Evolutionary conservation across 306 rosid species (phyloP).

Genomic region (Albizia julibrissin): DNA sequence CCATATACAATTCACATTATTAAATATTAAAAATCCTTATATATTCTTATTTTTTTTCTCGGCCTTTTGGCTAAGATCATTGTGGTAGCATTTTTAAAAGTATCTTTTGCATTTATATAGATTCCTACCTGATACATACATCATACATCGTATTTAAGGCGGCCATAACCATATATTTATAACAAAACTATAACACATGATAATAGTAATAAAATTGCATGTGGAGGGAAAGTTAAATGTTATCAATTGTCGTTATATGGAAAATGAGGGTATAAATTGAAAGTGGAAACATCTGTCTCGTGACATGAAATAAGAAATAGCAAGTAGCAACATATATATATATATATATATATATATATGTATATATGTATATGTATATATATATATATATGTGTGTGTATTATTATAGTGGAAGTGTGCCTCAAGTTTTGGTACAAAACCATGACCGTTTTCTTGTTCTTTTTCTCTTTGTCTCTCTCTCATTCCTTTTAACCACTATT

Average conservation of each 20-base stretch:
- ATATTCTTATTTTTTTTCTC: too few species aligned
- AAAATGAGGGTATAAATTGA: background rate
- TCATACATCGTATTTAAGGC: too few species aligned
- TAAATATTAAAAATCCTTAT: too few species aligned
- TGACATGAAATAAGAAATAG: slow-evolving; percentile 5
- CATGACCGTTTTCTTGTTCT: slow-evolving; percentile 1
- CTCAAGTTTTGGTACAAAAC: slow-evolving; percentile 21
- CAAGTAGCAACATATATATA: background rate
- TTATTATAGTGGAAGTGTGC: background rate
- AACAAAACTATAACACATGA: background rate
- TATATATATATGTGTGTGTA: background rate
- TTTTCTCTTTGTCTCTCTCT: background rate
- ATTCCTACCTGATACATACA: too few species aligned
- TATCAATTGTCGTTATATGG: background rate
- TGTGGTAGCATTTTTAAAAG: too few species aligned
- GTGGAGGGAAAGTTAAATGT: background rate
- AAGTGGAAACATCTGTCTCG: background rate
- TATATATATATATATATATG: background rate
- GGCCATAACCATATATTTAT: too few species aligned
- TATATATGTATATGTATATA: too few species aligned
- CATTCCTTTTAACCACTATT: background rate
- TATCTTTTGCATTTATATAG: too few species aligned
- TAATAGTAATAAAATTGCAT: background rate
- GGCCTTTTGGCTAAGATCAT: too few species aligned
- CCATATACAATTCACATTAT: background rate